Percentiles rank a stretch among this genome's conserved stretches.
These are phyloP conservation scores for Babesia divergens DNA, from an alignment of 169 alveolate species.

Conservation along the genomic window DNA sequence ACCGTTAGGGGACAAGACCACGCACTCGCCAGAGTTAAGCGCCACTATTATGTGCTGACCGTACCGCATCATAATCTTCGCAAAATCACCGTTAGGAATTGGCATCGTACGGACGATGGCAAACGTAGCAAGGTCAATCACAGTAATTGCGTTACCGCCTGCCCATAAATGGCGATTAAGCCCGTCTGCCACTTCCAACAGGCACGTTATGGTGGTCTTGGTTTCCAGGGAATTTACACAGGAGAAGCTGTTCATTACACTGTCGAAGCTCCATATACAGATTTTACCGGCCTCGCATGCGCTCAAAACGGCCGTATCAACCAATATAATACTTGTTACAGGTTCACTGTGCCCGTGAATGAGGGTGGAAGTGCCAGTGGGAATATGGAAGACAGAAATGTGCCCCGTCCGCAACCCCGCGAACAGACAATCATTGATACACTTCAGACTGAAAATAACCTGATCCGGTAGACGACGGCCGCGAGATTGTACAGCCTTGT, in stretches of 20 bases:
- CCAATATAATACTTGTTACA: constrained; percentile 31
- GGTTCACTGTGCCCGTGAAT: constrained; percentile 55
- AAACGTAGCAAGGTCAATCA: constrained; percentile 52
- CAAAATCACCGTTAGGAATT: constrained; percentile 39
- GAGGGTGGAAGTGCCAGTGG: constrained; percentile 64
- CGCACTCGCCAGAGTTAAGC: constrained; percentile 37
- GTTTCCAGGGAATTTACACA: constrained; percentile 53
- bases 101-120: constrained; percentile 31
- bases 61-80: constrained; percentile 36
- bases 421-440: constrained; percentile 63
- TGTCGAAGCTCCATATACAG: constrained; percentile 59
- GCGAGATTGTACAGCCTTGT: neutral
- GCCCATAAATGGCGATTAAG: constrained; percentile 49
- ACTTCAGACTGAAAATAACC: constrained; percentile 37
- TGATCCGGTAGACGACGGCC: constrained; percentile 18
- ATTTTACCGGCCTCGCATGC: constrained; percentile 63
- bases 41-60: constrained; percentile 61
- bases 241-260: constrained; percentile 22
- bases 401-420: constrained; percentile 56
- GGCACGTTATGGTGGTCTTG: constrained; percentile 28
- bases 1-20: constrained; percentile 16
- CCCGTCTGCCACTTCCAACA: constrained; percentile 49
- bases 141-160: constrained; percentile 52
- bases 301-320: constrained; percentile 45
- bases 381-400: constrained; percentile 59